phyloP scores from a whole-genome alignment of 305 asterid genomes.

The Solanum hybrid region DNA sequence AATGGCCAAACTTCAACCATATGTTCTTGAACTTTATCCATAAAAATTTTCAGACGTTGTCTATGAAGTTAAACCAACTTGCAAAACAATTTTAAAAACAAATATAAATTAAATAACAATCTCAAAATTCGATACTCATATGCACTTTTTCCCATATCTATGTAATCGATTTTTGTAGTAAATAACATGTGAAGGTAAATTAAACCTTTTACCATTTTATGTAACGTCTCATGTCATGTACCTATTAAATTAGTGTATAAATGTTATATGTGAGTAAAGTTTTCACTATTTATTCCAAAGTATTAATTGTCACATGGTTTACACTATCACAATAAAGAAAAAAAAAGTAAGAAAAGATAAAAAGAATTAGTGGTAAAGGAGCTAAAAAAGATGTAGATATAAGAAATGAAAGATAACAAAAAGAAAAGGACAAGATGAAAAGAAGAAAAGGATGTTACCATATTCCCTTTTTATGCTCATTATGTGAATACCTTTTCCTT shows the following conservation, averaged over 20 bases:
- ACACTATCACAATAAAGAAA: slow-evolving; percentile 12
- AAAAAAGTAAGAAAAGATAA: slow-evolving; percentile 3
- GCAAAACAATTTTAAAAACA: neutral
- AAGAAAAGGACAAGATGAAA: slow-evolving; percentile 11
- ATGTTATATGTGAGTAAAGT: neutral
- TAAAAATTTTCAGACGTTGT: neutral
- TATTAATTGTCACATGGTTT: slow-evolving; percentile 1
- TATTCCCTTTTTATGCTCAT: slow-evolving; percentile 10
- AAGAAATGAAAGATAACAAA: slow-evolving; percentile 7
- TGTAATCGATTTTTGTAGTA: neutral
- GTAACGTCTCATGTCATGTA: neutral
- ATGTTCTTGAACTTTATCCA: neutral
- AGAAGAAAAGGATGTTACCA: slow-evolving; percentile 10
- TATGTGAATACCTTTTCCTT: slow-evolving; percentile 6
- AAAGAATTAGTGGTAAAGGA: neutral
- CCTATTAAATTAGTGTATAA: neutral
- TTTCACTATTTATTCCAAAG: neutral
- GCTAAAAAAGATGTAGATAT: neutral
- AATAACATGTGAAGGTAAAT: neutral
- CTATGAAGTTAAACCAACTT: neutral
- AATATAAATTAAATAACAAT: neutral
- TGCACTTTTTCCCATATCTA: neutral
- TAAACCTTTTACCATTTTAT: neutral
- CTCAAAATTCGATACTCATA: neutral
- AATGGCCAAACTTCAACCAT: neutral